phyloP scores from a whole-genome alignment of 2,329 filamentous ascomycete genomes.

The Aureobasidium sp. region DNA sequence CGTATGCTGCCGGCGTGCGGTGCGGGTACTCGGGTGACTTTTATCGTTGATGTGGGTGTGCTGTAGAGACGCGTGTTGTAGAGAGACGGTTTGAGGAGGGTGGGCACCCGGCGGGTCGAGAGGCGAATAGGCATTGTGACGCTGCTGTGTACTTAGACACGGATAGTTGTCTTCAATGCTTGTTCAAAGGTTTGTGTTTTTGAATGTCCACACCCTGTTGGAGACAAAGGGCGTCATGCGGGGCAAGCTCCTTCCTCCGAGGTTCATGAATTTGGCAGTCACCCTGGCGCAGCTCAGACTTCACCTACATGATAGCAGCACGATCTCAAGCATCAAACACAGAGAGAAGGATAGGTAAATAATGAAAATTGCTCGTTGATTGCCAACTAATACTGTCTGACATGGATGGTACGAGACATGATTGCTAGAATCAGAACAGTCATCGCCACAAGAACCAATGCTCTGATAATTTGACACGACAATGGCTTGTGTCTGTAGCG shows the following conservation, averaged over 20 bases:
- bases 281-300: not conserved
- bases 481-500: not conserved
- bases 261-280: not conserved
- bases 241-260: constrained; percentile 10
- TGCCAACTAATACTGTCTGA: not conserved
- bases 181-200: not conserved
- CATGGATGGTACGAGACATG: not conserved
- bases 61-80: constrained; percentile 13
- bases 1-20: constrained; percentile 76
- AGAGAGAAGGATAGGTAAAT: too few species aligned
- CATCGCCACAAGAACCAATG: not conserved
- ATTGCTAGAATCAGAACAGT: not conserved
- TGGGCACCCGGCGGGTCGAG: not conserved
- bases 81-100: not conserved
- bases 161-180: not conserved
- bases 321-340: too few species aligned
- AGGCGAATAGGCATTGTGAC: not conserved
- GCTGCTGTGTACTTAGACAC: not conserved
- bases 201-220: not conserved
- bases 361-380: too few species aligned
- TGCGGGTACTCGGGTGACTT: constrained; percentile 65
- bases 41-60: constrained; percentile 38
- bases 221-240: constrained; percentile 4
- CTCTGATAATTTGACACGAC: not conserved
- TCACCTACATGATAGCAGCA: not conserved